Evolutionary conservation across 805 yeast species (phyloP).

Genomic region (Wickerhamomyces kurtzmanii): DNA sequence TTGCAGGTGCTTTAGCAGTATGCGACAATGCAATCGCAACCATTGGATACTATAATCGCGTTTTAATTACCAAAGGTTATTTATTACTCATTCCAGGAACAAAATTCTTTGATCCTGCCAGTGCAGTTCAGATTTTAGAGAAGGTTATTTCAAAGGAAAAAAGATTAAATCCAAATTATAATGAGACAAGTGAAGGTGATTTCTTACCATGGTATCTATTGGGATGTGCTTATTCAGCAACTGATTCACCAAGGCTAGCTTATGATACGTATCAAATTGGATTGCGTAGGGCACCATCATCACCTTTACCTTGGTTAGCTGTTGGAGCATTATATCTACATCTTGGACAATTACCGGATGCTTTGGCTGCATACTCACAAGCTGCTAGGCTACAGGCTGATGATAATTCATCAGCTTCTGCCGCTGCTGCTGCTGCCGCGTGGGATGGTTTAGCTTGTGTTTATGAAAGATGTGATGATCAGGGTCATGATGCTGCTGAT

Average conservation of each 20-base stretch:
- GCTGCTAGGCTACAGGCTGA: constrained; percentile 44
- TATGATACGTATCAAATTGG: constrained; percentile 49
- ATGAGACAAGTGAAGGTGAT: constrained; percentile 27
- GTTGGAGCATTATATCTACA: constrained; percentile 52
- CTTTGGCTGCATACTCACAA: constrained; percentile 58
- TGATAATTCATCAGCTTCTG: constrained; percentile 29
- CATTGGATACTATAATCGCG: constrained; percentile 33
- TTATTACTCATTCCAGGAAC: constrained; percentile 28
- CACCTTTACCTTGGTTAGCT: constrained; percentile 59
- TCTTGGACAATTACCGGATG: constrained; percentile 53
- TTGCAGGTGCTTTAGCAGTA: constrained; percentile 36
- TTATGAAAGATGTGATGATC: constrained; percentile 55
- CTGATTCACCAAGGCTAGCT: constrained; percentile 38
- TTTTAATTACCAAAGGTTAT: constrained; percentile 39
- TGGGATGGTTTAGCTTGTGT: constrained; percentile 61
- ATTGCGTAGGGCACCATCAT: constrained; percentile 37
- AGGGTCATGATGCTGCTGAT: constrained; percentile 48
- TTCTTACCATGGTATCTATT: constrained; percentile 48
- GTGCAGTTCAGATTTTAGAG: constrained; percentile 26
- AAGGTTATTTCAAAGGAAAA: constrained; percentile 19
- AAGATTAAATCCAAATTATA: constrained; percentile 5
- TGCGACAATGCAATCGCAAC: constrained; percentile 37
- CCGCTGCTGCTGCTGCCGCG: constrained; percentile 37
- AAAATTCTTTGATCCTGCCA: constrained; percentile 20
- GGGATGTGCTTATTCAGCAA: constrained; percentile 39